Percentiles rank a stretch among this genome's conserved stretches.
phyloP scores from a whole-genome alignment of 169 alveolate species.

The Plasmodium gaboni region DNA sequence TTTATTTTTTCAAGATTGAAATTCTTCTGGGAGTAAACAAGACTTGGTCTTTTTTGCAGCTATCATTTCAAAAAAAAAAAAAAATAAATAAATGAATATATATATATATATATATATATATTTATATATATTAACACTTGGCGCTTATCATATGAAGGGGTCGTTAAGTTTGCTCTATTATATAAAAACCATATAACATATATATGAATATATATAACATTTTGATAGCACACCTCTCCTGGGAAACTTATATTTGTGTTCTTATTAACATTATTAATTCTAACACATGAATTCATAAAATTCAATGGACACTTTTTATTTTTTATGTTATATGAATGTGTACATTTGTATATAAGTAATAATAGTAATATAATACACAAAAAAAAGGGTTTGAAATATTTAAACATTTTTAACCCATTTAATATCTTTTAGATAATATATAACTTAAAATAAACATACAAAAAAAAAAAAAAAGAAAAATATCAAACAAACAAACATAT shows the following conservation, averaged over 20 bases:
- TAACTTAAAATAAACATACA: slow-evolving; percentile 7
- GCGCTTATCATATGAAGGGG: not conserved
- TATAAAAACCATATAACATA: not conserved
- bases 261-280: slow-evolving; percentile 3
- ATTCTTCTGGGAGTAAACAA: slow-evolving; percentile 18
- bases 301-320: slow-evolving; percentile 15
- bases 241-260: slow-evolving; percentile 1
- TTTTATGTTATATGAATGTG: slow-evolving; percentile 29
- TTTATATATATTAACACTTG: not conserved
- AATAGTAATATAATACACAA: slow-evolving; percentile 20
- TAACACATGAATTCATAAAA: slow-evolving; percentile 27
- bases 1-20: slow-evolving; percentile 57
- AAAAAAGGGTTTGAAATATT: slow-evolving; percentile 32
- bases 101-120: no score
- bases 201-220: not conserved
- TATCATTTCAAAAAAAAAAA: slow-evolving; percentile 13
- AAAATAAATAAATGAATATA: not conserved
- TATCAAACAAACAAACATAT: not conserved
- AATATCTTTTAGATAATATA: not conserved
- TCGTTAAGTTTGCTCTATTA: not conserved
- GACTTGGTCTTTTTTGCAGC: slow-evolving; percentile 27
- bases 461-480: slow-evolving; percentile 1
- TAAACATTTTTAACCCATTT: slow-evolving; percentile 38
- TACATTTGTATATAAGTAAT: slow-evolving; percentile 33
- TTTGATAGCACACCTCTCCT: not conserved